Percentiles rank a stretch among this genome's conserved stretches.
Conservation (phyloP, 306 rosid genomes). For the Fragaria ananassa region DNA sequence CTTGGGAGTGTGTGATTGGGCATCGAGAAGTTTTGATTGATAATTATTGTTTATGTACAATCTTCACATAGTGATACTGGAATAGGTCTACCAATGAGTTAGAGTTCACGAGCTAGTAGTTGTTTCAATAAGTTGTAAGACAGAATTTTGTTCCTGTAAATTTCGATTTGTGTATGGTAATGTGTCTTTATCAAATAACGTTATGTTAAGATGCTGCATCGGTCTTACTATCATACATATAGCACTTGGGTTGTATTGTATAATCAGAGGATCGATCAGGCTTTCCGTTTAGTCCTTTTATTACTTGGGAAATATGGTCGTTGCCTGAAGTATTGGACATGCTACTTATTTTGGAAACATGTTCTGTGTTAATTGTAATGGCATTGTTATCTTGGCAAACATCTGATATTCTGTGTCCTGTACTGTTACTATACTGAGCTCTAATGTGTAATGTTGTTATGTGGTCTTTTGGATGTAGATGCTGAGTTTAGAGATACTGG, state of each 20-base stretch:
- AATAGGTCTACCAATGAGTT: background rate
- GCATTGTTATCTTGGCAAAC: background rate
- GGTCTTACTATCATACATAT: background rate
- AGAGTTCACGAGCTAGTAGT: background rate
- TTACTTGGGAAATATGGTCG: background rate
- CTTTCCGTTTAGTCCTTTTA: background rate
- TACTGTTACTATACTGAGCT: too few species aligned
- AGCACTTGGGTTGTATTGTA: background rate
- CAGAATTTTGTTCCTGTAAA: background rate
- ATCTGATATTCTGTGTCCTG: background rate
- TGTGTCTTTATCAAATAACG: background rate
- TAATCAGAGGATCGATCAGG: background rate
- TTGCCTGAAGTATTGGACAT: background rate
- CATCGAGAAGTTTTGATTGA: background rate
- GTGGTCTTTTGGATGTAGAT: conserved; percentile 38
- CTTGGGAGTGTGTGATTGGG: background rate
- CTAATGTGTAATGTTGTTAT: background rate
- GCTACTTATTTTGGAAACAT: background rate
- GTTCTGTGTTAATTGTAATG: background rate
- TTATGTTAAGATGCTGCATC: background rate
- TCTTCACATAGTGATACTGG: background rate
- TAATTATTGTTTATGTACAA: background rate
- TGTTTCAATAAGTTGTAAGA: background rate
- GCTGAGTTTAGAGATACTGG: conserved; percentile 87
- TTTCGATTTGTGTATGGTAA: background rate